Percentiles rank a stretch among this genome's conserved stretches.
Conservation (phyloP, 2,329 filamentous ascomycete species). For the Penicillium olsonii region DNA sequence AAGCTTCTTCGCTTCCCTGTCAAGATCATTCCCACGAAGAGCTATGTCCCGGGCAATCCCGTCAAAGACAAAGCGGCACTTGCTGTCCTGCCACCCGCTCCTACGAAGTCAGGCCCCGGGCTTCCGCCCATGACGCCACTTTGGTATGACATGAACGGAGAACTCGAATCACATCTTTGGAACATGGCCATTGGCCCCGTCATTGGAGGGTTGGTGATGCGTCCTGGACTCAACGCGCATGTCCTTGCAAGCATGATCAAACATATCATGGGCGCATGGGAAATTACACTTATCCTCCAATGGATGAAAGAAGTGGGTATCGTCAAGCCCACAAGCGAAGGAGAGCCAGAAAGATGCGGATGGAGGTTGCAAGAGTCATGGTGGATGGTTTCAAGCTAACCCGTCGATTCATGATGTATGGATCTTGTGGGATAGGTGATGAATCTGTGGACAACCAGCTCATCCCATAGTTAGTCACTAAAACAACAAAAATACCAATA, state of each 20-base stretch:
- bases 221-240: constrained; percentile 41
- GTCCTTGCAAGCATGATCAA: constrained; percentile 41
- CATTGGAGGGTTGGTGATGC: constrained; percentile 42
- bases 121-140: constrained; percentile 41
- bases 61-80: constrained; percentile 21
- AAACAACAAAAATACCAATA: background rate
- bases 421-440: background rate
- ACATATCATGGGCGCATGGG: constrained; percentile 45
- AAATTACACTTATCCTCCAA: constrained; percentile 41
- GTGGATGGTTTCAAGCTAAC: constrained; percentile 40
- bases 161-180: constrained; percentile 42
- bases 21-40: constrained; percentile 37
- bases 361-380: constrained; percentile 44
- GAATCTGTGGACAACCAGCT: too few relatives aligned
- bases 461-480: too few relatives aligned
- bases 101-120: constrained; percentile 3
- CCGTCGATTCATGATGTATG: background rate
- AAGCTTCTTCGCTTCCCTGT: constrained; percentile 44
- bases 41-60: constrained; percentile 46
- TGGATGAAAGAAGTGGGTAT: constrained; percentile 40
- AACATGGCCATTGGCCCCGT: constrained; percentile 44
- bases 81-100: constrained; percentile 14
- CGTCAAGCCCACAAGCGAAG: constrained; percentile 16
- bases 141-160: constrained; percentile 52
- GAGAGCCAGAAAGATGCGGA: constrained; percentile 15